Conservation (phyloP, 1,139 yeast species). For the Yamadazyma atlantica region DNA sequence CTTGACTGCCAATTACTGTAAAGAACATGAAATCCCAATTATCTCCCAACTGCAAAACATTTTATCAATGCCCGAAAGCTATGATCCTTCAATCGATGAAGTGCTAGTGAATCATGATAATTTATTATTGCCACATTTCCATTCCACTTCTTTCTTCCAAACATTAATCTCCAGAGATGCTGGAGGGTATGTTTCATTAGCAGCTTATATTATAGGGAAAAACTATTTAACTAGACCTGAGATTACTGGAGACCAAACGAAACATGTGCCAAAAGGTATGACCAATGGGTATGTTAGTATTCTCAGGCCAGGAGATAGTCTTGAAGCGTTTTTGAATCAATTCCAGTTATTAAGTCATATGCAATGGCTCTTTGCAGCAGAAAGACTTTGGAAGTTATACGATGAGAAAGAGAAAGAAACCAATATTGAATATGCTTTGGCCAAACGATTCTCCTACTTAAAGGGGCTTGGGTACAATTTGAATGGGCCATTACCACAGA, state of each 20-base stretch:
- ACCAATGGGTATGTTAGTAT: slow-evolving; percentile 29
- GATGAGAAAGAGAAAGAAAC: slow-evolving; percentile 4
- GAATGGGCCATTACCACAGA: slow-evolving; percentile 28
- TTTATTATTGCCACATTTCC: slow-evolving; percentile 34
- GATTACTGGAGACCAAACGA: slow-evolving; percentile 11
- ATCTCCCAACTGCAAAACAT: slow-evolving; percentile 20
- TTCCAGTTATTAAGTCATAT: slow-evolving; percentile 33
- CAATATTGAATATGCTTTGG: not conserved
- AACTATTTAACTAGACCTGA: slow-evolving; percentile 25
- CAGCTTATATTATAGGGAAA: slow-evolving; percentile 34
- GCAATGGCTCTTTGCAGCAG: slow-evolving; percentile 15
- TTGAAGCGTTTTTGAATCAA: slow-evolving; percentile 36
- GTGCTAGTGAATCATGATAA: slow-evolving; percentile 40
- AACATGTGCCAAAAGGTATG: slow-evolving; percentile 28
- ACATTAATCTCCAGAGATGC: slow-evolving; percentile 37
- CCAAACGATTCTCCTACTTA: slow-evolving; percentile 23
- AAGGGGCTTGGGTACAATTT: slow-evolving; percentile 36
- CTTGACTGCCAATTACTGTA: slow-evolving; percentile 26
- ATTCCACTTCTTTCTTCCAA: slow-evolving; percentile 34
- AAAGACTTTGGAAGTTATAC: slow-evolving; percentile 3
- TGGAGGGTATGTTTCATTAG: slow-evolving; percentile 33
- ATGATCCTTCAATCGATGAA: slow-evolving; percentile 20
- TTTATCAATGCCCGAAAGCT: slow-evolving; percentile 9
- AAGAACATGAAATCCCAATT: slow-evolving; percentile 28
- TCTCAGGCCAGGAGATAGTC: slow-evolving; percentile 20